These are phyloP conservation scores for Lecanoromycetidae sp. DNA, from an alignment of 2,329 filamentous ascomycete genomes.

Conservation along the genomic window DNA sequence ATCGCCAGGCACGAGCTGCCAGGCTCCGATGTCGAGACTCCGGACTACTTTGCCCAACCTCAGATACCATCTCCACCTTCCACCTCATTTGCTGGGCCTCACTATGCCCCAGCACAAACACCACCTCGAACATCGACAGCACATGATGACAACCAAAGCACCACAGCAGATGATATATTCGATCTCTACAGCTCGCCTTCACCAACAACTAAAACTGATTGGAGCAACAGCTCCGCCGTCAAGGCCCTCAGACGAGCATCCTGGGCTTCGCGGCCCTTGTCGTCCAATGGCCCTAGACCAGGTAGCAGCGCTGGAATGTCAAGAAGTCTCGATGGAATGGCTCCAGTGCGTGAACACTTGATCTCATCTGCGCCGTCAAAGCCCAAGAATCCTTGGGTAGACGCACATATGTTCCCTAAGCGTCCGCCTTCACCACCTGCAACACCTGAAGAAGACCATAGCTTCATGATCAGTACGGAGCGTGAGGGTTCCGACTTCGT, in stretches of 20 bases:
- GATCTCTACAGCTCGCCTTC: neutral
- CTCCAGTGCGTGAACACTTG: neutral
- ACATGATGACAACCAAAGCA: neutral
- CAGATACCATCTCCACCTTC: no score
- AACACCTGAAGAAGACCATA: conserved; percentile 5
- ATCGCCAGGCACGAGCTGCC: neutral
- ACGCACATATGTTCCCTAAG: conserved; percentile 1
- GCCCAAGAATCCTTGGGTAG: neutral
- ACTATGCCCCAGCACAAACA: no score
- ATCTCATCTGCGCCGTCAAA: neutral
- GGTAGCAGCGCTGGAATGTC: neutral
- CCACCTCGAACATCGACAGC: neutral
- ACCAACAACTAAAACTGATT: neutral
- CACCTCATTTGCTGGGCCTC: no score
- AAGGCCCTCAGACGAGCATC: conserved; percentile 1
- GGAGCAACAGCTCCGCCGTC: neutral
- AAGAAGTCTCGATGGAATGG: neutral
- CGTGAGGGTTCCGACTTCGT: no score
- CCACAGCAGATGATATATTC: neutral
- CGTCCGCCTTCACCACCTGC: conserved; percentile 7
- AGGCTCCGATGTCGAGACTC: neutral
- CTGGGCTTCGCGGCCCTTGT: no score
- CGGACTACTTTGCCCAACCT: neutral
- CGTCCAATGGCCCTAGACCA: neutral
- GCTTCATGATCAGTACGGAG: neutral